Evolutionary conservation across 2,329 filamentous ascomycete species (phyloP).

Genomic region (Stemphylium beticola): DNA sequence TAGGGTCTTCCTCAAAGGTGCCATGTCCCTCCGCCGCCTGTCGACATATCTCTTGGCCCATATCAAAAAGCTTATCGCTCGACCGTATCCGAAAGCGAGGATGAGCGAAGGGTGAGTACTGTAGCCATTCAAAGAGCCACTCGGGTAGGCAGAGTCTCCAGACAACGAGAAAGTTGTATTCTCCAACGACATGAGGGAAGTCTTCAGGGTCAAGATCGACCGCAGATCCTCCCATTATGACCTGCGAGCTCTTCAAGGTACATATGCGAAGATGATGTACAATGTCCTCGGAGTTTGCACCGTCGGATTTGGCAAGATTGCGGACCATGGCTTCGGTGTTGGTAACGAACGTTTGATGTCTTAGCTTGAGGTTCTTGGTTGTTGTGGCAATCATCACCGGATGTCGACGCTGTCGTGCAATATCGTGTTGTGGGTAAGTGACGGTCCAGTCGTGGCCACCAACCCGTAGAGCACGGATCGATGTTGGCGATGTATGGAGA

Average conservation of each 20-base stretch:
- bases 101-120: conserved; percentile 22
- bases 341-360: conserved; percentile 18
- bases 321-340: conserved; percentile 26
- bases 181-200: conserved; percentile 26
- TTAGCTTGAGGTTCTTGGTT: conserved; percentile 25
- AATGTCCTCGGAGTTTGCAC: conserved; percentile 24
- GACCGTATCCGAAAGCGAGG: conserved; percentile 25
- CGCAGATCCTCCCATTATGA: conserved; percentile 26
- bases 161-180: conserved; percentile 30
- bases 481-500: conserved; percentile 26
- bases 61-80: conserved; percentile 26
- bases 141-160: conserved; percentile 28
- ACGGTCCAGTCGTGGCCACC: conserved; percentile 31
- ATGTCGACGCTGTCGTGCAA: conserved; percentile 22
- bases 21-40: conserved; percentile 15
- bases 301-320: conserved; percentile 16
- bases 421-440: conserved; percentile 27
- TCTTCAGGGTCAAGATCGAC: conserved; percentile 20
- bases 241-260: conserved; percentile 26
- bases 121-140: conserved; percentile 27
- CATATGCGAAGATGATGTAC: conserved; percentile 28
- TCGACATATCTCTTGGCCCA: conserved; percentile 20
- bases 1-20: conserved; percentile 13
- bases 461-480: conserved; percentile 26
- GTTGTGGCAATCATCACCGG: conserved; percentile 31